Evolutionary conservation across 768 basidiomycete genomes (phyloP), one percentile per base, ranked within the genome.

Genomic region (Naganishia randhawae): DNA sequence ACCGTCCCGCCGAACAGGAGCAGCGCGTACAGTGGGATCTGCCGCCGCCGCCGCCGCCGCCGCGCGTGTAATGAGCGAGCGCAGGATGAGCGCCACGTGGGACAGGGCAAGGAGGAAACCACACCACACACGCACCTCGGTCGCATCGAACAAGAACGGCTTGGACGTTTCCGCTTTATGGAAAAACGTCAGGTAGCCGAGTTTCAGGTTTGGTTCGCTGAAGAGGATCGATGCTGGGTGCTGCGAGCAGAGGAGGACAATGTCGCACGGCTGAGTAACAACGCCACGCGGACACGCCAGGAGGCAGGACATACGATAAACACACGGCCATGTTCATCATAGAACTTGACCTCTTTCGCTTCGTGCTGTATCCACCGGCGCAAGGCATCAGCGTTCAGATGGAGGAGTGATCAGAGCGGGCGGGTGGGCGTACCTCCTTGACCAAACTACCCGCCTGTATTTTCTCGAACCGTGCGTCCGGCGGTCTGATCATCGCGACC

Each of bases 21-120:
- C 16, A 94, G 80, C 0, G 87, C 89, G 76, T 91, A 94, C n/a
- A 92, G 81, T 7, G 92, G 91, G n/a, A 93, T 84, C 89, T 92
- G 57, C 1, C n/a, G n/a, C n/a, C n/a, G n/a, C n/a, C n/a, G n/a
- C n/a, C n/a, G n/a, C n/a, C n/a, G n/a, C n/a, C n/a, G n/a, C n/a
- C n/a, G n/a, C n/a, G n/a, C n/a, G n/a, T n/a, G n/a, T n/a, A n/a
- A n/a, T n/a, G n/a, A n/a, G n/a, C n/a, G n/a, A n/a, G n/a, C n/a
- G n/a, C n/a, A n/a, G n/a, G 5, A 9, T 11, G 14, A 57, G 16
- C 22, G 48, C n/a, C n/a, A 35, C 6, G 51, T 52, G 41, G 19
- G 32, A 3, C 17, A n/a, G 11, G n/a, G 37, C 2, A 33, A 22
- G 27, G 7, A 37, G n/a, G 27, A 22, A 65, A 3, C 35, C n/a